These are phyloP conservation scores for Evernia prunastri DNA, from an alignment of 495 filamentous ascomycete species.

Conservation along the genomic window DNA sequence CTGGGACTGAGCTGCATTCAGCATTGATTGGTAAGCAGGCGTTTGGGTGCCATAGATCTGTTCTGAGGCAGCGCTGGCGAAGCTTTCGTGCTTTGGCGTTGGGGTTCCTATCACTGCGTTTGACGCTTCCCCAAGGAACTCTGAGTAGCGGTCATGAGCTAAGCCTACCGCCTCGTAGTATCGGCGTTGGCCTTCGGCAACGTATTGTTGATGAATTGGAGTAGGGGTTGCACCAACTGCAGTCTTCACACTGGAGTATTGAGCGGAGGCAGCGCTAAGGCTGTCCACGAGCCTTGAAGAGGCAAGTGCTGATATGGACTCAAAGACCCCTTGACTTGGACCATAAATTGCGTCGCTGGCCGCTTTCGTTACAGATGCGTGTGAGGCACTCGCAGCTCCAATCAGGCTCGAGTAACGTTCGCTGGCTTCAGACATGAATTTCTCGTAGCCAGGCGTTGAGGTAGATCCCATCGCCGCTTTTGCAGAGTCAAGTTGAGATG, in stretches of 20 bases:
- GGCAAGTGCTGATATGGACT: slow-evolving; percentile 58
- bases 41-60: slow-evolving; percentile 31
- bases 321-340: slow-evolving; percentile 43
- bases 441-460: slow-evolving; percentile 28
- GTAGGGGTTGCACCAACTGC: slow-evolving; percentile 53
- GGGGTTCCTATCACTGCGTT: slow-evolving; percentile 48
- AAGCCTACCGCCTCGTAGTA: slow-evolving; percentile 74
- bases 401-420: slow-evolving; percentile 27
- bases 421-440: slow-evolving; percentile 26
- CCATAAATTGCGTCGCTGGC: slow-evolving; percentile 31
- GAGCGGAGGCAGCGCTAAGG: slow-evolving; percentile 56
- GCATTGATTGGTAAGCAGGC: slow-evolving; percentile 33
- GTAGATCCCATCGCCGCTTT: slow-evolving; percentile 44
- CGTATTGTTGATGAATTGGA: slow-evolving; percentile 45
- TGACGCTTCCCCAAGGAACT: slow-evolving; percentile 63
- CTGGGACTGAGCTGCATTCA: slow-evolving; percentile 43
- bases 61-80: slow-evolving; percentile 30
- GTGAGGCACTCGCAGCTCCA: slow-evolving; percentile 27
- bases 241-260: slow-evolving; percentile 54
- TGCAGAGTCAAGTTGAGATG: slow-evolving; percentile 52
- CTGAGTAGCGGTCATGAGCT: slow-evolving; percentile 69
- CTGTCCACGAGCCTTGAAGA: slow-evolving; percentile 59
- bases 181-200: slow-evolving; percentile 58
- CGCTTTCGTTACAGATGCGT: slow-evolving; percentile 31
- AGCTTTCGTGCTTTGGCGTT: slow-evolving; percentile 36